Evolutionary conservation across 176 grass and related monocot genomes (phyloP).

Genomic region (Aegilops bicornis): DNA sequence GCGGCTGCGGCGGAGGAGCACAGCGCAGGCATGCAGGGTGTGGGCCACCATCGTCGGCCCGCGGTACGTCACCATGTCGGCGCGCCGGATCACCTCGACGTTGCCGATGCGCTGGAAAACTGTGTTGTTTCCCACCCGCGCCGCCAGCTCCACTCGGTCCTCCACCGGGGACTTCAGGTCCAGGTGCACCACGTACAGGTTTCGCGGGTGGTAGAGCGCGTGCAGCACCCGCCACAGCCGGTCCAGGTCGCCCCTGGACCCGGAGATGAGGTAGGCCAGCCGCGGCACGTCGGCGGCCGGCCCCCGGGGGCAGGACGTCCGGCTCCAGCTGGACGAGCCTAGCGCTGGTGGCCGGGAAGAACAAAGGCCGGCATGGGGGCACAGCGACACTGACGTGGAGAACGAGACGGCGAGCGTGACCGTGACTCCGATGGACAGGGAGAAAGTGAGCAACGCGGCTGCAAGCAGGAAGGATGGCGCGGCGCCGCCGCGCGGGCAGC

Average conservation of each 20-base stretch:
- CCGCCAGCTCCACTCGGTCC: constrained; percentile 36
- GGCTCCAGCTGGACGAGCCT: constrained; percentile 30
- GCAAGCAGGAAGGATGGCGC: too few relatives aligned
- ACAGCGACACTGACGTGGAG: constrained; percentile 9
- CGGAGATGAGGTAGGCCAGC: constrained; percentile 54
- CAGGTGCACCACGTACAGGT: constrained; percentile 46
- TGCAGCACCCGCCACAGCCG: constrained; percentile 38
- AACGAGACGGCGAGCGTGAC: constrained; percentile 28
- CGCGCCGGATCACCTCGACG: constrained; percentile 38
- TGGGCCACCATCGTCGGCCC: constrained; percentile 58
- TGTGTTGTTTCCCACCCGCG: neutral
- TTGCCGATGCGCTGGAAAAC: constrained; percentile 36
- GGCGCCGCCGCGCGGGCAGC: neutral
- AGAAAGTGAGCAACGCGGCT: constrained; percentile 16
- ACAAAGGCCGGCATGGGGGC: constrained; percentile 30
- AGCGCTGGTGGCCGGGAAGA: neutral
- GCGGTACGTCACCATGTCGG: constrained; percentile 57
- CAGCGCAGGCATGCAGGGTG: constrained; percentile 53
- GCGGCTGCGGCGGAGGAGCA: constrained; percentile 38
- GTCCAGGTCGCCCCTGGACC: constrained; percentile 38
- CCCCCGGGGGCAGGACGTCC: constrained; percentile 11
- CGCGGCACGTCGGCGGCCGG: constrained; percentile 14
- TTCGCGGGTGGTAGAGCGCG: constrained; percentile 48
- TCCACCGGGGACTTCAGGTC: constrained; percentile 39
- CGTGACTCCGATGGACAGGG: constrained; percentile 40